These are phyloP conservation scores for Anisodus acutangulus DNA, from an alignment of 257 asterid species.

Conservation along the genomic window DNA sequence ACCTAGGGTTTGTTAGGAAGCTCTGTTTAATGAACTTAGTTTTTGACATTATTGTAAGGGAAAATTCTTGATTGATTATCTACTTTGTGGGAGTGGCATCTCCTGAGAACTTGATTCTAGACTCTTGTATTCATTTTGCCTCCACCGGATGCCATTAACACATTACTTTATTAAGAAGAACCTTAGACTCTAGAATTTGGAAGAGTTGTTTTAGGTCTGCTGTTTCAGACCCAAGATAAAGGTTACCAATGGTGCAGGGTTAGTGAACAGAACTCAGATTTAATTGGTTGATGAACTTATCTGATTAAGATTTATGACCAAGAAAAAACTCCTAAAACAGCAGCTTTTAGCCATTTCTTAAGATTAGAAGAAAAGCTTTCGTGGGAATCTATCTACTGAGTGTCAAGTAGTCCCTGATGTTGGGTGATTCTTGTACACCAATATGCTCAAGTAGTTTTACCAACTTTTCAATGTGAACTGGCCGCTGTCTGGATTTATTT, in stretches of 20 bases:
- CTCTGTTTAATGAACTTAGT: slow-evolving; percentile 9
- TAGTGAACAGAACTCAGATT: background rate
- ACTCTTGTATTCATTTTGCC: background rate
- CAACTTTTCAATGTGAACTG: slow-evolving; percentile 8
- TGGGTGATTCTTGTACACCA: slow-evolving; percentile 8
- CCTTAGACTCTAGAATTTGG: background rate
- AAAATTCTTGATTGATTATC: slow-evolving; percentile 5
- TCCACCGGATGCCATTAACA: background rate
- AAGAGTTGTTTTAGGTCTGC: background rate
- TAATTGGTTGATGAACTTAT: background rate
- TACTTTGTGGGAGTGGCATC: background rate
- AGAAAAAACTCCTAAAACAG: background rate
- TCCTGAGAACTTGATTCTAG: background rate
- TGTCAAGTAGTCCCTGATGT: background rate
- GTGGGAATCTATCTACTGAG: background rate
- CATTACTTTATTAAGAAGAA: background rate
- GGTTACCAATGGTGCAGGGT: background rate
- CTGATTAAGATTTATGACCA: background rate
- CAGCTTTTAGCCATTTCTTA: background rate
- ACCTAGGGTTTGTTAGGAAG: slow-evolving; percentile 8
- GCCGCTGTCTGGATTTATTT: background rate
- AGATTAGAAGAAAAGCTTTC: background rate
- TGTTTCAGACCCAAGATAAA: background rate
- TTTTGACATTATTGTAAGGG: slow-evolving; percentile 13
- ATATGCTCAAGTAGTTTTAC: background rate